Base-by-base conservation (phyloP, 1,139 yeast genomes). In the Candida tetrigidarum region DNA sequence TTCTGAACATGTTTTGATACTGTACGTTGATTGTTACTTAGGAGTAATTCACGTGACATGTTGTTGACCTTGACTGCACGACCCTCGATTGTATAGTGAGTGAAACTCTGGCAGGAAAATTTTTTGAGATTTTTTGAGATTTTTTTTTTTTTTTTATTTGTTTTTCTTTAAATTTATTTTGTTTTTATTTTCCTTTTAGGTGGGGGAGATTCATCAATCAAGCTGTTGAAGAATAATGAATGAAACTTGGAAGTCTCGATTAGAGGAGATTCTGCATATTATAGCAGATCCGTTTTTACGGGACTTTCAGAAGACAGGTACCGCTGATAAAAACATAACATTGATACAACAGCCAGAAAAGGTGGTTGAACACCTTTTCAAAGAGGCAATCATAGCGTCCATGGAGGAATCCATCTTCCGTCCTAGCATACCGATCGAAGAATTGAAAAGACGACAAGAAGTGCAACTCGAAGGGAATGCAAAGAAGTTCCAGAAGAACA, bases 231-330 rank as follows among this genome's bases (percentile, higher is more conserved):
- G 23, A 32, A 32, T n/a, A 11, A 32, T 32, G 35, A 9, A 18
- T 20, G 37, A 36, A 23, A 42, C 47, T 23, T 51, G 54, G 54
- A 44, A 35, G 35, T 45, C 50, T 19, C 47, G 53, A 37, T 39
- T 50, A 23, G 37, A 34, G 25, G 54, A 51, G 38, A 44, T 51
- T 28, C 51, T 48, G 51, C 51, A 51, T 37, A 46, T 50, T 26
- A 49, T 45, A 12, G 47, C 46, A 16, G 54, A 51, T 40, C 54
- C 54, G 6, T 51, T 51, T 25, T 35, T 51, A 33, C 35, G 46
- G 19, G 47, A 49, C 39, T 42, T 47, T 27, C 34, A 35, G 19
- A 47, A 49, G 35, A 28, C 14, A 10, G 30, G 39, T 12, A 14
- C 44, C 5, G 36, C 37, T 6, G 50, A 51, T 12, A 36, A 41